A percentile compares a stretch with the other conserved stretches of the same genome.
Conservation (phyloP, 2,329 filamentous ascomycete genomes). For the Chaetomiaceae sp. region DNA sequence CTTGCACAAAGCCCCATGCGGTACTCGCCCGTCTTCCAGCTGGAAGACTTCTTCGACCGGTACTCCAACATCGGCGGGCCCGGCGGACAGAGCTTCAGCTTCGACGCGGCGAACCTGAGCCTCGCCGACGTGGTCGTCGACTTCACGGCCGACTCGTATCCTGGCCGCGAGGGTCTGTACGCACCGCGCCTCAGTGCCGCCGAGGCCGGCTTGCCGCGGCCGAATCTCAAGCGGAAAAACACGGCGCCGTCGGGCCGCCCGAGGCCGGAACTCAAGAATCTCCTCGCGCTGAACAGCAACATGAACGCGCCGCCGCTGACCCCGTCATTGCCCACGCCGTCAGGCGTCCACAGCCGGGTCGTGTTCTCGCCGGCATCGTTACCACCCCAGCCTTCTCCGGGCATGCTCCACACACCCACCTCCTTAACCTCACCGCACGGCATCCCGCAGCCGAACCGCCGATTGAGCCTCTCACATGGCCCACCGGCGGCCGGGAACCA, state of each 20-base stretch:
- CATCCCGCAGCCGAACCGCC: slow-evolving; percentile 25
- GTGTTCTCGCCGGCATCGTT: slow-evolving; percentile 33
- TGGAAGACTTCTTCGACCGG: slow-evolving; percentile 82
- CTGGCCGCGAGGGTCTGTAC: slow-evolving; percentile 43
- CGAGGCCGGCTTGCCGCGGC: slow-evolving; percentile 28
- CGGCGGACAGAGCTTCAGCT: slow-evolving; percentile 54
- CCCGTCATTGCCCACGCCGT: slow-evolving; percentile 25
- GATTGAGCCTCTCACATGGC: slow-evolving; percentile 29
- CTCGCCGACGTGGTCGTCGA: slow-evolving; percentile 62
- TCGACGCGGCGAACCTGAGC: slow-evolving; percentile 69
- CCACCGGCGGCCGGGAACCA: slow-evolving; percentile 28
- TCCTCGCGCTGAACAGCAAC: slow-evolving; percentile 32
- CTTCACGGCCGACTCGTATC: slow-evolving; percentile 50
- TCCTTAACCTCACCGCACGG: slow-evolving; percentile 34
- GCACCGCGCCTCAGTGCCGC: slow-evolving; percentile 32
- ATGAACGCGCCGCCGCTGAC: slow-evolving; percentile 28
- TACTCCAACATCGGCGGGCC: slow-evolving; percentile 55
- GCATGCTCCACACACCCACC: slow-evolving; percentile 34
- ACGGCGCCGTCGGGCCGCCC: slow-evolving; percentile 34
- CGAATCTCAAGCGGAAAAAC: slow-evolving; percentile 46
- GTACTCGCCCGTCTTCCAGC: slow-evolving; percentile 72
- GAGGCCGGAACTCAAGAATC: slow-evolving; percentile 34
- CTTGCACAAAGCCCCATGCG: slow-evolving; percentile 62
- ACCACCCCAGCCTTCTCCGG: slow-evolving; percentile 35
- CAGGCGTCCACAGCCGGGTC: slow-evolving; percentile 32